Base-by-base conservation (phyloP, 768 basidiomycete genomes). In the Russula sp. region DNA sequence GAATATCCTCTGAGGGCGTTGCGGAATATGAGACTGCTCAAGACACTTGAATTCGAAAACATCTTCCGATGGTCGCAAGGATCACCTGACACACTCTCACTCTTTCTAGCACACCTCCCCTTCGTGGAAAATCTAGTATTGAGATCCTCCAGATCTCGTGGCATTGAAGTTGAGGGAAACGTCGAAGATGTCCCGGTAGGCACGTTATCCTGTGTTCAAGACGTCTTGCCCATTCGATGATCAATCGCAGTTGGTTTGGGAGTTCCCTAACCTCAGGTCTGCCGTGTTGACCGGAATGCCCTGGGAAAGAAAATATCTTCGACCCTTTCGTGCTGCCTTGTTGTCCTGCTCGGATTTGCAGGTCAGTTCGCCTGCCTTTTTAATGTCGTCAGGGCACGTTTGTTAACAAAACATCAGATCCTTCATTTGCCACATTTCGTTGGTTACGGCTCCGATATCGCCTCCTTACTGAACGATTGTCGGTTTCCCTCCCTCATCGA, bases 391-490 rank as follows among this genome's bases (percentile, higher is more conserved):
- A 51, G 42, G 25, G 13, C 34, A 45, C 46, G 25, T 51, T 10
- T 36, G 3, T 47, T 45, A 2, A n/a, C 14, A 2, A 13, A 16
- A 5, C 7, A 51, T 41, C 36, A 63, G 62, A 57, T 63, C 5
- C 62, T 63, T 50, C 62, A 63, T 45, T 48, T 63, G 34, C 62
- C 62, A 32, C 62, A 63, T 45, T 63, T 63, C 46, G 52, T 63
- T 13, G 62, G 62, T 4, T 63, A 63, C 14, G 36, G 25, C 22
- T 18, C 62, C 35, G 57, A 63, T 8, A 42, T 59, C 41, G 62
- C 62, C 2, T 59, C 46, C 22, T n/a, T 59, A 22, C 41, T 63
- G 2, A 47, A 63, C 22, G 52, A 63, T 5, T 63, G 62, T 43
- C 62, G 62, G 42, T 63, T 63, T 14, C 39, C 62, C 7, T 29